These are phyloP conservation scores for Phaeosphaeriaceae sp. DNA, from an alignment of 2,329 filamentous ascomycete genomes.

Conservation along the genomic window DNA sequence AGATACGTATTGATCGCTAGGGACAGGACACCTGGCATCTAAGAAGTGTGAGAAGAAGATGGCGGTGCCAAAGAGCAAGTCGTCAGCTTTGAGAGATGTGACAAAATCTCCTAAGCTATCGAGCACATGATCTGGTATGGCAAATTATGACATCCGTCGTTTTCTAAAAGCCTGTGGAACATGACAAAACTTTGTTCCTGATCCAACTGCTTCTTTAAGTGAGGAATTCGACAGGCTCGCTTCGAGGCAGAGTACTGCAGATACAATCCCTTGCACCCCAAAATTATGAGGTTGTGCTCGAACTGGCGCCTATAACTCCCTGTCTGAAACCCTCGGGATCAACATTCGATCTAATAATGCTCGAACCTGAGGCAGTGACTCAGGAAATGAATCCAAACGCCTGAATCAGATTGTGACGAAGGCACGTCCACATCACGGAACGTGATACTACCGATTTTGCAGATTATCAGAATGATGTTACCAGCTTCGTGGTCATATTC, in stretches of 20 bases:
- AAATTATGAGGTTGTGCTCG: too few species aligned
- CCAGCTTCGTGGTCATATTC: too few species aligned
- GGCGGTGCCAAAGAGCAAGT: neutral
- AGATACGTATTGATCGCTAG: neutral
- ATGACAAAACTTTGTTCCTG: neutral
- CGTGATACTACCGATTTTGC: too few species aligned
- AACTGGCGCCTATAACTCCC: too few species aligned
- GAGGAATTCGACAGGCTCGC: slow-evolving; percentile 3
- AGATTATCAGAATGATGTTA: too few species aligned
- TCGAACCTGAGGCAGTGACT: too few species aligned
- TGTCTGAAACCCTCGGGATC: too few species aligned
- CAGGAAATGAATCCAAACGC: too few species aligned
- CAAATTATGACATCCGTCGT: neutral
- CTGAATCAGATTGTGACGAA: too few species aligned
- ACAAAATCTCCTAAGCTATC: neutral
- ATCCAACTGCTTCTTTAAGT: slow-evolving; percentile 1
- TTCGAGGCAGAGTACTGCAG: neutral
- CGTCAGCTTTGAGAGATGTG: neutral
- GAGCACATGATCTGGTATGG: neutral
- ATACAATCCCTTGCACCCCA: too few species aligned
- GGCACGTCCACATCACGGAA: too few species aligned
- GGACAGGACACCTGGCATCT: neutral
- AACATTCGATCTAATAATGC: too few species aligned
- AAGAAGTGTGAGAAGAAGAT: neutral
- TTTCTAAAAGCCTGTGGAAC: neutral